phyloP scores from a whole-genome alignment of 768 basidiomycete species.

The Lentinus brumalis region DNA sequence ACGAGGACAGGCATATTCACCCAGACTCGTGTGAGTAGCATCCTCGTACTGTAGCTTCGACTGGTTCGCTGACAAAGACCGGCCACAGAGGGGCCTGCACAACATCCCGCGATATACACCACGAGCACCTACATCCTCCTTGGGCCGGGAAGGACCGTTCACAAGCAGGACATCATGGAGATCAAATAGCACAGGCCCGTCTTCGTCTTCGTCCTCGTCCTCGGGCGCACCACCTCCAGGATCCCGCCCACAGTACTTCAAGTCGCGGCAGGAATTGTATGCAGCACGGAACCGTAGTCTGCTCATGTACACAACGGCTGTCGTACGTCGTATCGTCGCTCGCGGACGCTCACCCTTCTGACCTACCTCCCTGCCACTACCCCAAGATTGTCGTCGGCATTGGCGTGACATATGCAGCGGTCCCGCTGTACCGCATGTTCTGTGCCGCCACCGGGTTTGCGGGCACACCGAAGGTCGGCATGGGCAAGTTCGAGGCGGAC shows the following conservation, averaged over 20 bases:
- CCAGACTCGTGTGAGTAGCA: slow-evolving; percentile 2
- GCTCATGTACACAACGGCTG: slow-evolving; percentile 83
- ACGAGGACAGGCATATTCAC: neutral
- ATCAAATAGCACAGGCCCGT: slow-evolving; percentile 7
- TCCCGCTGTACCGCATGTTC: slow-evolving; percentile 97
- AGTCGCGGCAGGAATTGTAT: slow-evolving; percentile 45
- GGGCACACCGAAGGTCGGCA: slow-evolving; percentile 89
- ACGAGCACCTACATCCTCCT: neutral
- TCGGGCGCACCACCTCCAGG: slow-evolving; percentile 6
- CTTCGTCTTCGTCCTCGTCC: slow-evolving; percentile 5
- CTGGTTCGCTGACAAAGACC: neutral
- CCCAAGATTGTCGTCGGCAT: slow-evolving; percentile 72
- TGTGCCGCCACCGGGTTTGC: slow-evolving; percentile 97
- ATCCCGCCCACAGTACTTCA: slow-evolving; percentile 26
- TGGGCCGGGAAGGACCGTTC: neutral
- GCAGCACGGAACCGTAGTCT: slow-evolving; percentile 69
- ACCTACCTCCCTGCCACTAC: neutral
- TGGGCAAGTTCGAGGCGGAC: slow-evolving; percentile 82
- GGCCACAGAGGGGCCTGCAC: slow-evolving; percentile 7
- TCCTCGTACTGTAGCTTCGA: too few species aligned
- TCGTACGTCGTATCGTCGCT: slow-evolving; percentile 49
- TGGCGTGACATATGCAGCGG: slow-evolving; percentile 94
- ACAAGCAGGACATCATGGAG: slow-evolving; percentile 12
- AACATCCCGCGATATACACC: neutral
- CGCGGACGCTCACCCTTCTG: neutral